Base-by-base conservation (phyloP, 2,329 filamentous ascomycete genomes). In the Phialemoniopsis sp. region DNA sequence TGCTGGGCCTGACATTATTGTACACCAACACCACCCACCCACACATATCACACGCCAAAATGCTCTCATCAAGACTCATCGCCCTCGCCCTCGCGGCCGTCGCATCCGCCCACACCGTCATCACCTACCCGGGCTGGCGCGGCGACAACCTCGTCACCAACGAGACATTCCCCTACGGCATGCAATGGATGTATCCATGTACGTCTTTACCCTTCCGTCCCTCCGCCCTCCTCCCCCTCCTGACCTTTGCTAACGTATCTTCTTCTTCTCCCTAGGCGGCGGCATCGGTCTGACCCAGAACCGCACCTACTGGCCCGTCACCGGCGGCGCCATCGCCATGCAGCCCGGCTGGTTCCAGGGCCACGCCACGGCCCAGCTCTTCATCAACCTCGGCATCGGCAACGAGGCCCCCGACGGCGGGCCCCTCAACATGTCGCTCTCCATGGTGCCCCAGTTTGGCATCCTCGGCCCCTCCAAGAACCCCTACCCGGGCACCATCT, bases 131-230 rank as follows among this genome's bases (percentile, higher is more conserved):
- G 1, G 87, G 86, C 50, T 91, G 85, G 82, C 70, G 89, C 75
- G 89, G 89, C 48, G 83, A 95, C 69, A 94, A 89, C 59, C 77
- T 95, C 46, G 76, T 85, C 56, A 85, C 83, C 32, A 94, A 89
- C 59, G 80, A 78, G 3, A 81, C 76, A 1, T 93, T 80, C 51
- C 89, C 89, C 2, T 95, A 87, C 50, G 90, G 89, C 65, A 91
- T 93, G 87, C 86, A 95, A 68, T 96, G 89, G 89, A 81, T 83
- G 60, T 95, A 95, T 70, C 89, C 90, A 63, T 96, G 89, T 95
- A 71, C 67, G 87, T 70, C 14, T 17, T 38, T 37, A 35, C 41
- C 29, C 26, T 28, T 26, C 31, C 32, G 40, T 17, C 10, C n/a
- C 16, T 35, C 14, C 17, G 18, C 4, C 17, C 13, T 17, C 16